These are phyloP conservation scores for Ceratobasidium theobromae DNA, from an alignment of 1,284 basidiomycete species.

Conservation along the genomic window DNA sequence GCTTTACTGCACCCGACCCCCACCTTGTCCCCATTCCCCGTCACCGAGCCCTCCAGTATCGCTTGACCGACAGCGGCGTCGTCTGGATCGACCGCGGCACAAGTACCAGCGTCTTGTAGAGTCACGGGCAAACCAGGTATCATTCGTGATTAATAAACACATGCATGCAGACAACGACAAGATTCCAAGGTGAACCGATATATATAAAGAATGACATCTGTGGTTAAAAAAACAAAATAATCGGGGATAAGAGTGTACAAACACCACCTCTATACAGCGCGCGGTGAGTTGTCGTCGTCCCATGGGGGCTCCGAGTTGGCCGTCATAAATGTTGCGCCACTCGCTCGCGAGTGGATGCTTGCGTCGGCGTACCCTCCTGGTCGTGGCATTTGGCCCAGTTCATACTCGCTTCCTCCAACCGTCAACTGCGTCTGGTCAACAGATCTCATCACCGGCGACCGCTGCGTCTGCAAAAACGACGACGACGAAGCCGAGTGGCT, in stretches of 20 bases:
- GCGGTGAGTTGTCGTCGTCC: slow-evolving; percentile 21
- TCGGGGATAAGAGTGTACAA: neutral
- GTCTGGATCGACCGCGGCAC: slow-evolving; percentile 72
- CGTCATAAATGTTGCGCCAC: slow-evolving; percentile 27
- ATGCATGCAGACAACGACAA: slow-evolving; percentile 3
- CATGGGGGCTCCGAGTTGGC: slow-evolving; percentile 28
- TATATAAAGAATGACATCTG: neutral
- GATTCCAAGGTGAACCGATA: neutral
- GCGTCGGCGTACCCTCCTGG: slow-evolving; percentile 1
- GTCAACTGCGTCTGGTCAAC: slow-evolving; percentile 6
- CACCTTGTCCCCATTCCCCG: slow-evolving; percentile 52
- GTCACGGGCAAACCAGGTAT: slow-evolving; percentile 21
- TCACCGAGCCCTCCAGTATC: slow-evolving; percentile 63
- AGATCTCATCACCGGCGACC: slow-evolving; percentile 12
- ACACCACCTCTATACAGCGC: slow-evolving; percentile 13
- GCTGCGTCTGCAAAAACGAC: neutral
- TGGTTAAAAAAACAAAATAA: neutral
- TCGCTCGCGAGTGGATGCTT: slow-evolving; percentile 27
- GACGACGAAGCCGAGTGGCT: neutral
- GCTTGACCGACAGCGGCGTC: slow-evolving; percentile 60
- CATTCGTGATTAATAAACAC: slow-evolving; percentile 22
- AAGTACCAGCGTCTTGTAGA: slow-evolving; percentile 58
- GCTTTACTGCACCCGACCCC: slow-evolving; percentile 48
- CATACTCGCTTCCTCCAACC: neutral
- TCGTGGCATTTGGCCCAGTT: slow-evolving; percentile 13